phyloP scores from a whole-genome alignment of 169 alveolate species.

The Plasmodium ovale region DNA sequence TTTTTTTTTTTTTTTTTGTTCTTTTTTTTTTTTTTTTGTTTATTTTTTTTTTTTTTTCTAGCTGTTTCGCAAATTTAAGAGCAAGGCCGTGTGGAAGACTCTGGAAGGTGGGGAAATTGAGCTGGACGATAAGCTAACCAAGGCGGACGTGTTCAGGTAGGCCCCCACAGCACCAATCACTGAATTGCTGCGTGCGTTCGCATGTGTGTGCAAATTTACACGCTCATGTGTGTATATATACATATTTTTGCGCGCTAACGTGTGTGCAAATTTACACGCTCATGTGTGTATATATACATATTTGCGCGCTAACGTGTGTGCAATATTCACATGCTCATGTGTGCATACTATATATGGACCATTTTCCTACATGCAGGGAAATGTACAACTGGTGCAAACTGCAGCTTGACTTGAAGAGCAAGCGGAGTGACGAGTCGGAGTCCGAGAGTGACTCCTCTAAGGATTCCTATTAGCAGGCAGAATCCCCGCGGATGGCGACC shows the following conservation, averaged over 20 bases:
- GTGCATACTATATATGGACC: too few relatives aligned
- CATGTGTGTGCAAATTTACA: constrained; percentile 15
- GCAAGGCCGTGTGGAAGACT: constrained; percentile 85
- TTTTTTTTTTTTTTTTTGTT: constrained; percentile 73
- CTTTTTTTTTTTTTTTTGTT: background rate
- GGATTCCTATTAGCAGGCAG: constrained; percentile 34
- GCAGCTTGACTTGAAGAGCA: constrained; percentile 39
- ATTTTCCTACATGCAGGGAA: constrained; percentile 33
- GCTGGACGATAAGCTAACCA: constrained; percentile 84
- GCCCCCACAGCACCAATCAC: background rate
- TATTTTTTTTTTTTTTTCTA: background rate
- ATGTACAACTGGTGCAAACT: constrained; percentile 75
- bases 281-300: constrained; percentile 42
- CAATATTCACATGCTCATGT: constrained; percentile 65
- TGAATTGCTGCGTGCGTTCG: background rate
- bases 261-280: constrained; percentile 25
- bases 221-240: constrained; percentile 49
- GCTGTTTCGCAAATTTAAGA: constrained; percentile 83
- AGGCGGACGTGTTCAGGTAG: constrained; percentile 85
- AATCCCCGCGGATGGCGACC: background rate
- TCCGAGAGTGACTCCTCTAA: constrained; percentile 69
- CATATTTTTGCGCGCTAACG: background rate
- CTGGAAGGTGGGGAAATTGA: constrained; percentile 87
- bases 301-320: background rate
- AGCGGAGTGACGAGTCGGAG: constrained; percentile 35